phyloP scores from a whole-genome alignment of 2,329 filamentous ascomycete species.

The Fusarium haematococcum region DNA sequence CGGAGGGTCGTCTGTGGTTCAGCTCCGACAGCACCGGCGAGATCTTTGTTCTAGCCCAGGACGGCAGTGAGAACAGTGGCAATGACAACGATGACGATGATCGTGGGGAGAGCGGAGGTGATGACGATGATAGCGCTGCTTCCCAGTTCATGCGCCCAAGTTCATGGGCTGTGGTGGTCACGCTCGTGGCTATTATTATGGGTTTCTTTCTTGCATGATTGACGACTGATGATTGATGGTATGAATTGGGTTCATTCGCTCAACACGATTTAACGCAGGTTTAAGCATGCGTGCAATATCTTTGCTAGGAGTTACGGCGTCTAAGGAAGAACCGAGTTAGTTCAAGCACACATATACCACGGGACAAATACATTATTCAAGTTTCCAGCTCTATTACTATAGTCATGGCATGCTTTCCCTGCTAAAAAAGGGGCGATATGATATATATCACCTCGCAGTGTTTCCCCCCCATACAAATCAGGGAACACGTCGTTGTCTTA shows the following conservation, averaged over 20 bases:
- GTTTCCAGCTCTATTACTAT: slow-evolving; percentile 20
- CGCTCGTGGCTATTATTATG: slow-evolving; percentile 43
- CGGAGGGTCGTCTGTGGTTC: slow-evolving; percentile 69
- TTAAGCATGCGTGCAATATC: neutral
- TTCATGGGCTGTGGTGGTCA: slow-evolving; percentile 39
- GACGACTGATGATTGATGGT: neutral
- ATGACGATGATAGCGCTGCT: slow-evolving; percentile 34
- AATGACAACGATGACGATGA: neutral
- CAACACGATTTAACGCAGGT: neutral
- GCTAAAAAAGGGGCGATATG: neutral
- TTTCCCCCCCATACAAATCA: neutral
- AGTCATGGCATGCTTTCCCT: slow-evolving; percentile 5
- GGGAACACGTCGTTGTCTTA: neutral
- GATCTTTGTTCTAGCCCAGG: slow-evolving; percentile 65
- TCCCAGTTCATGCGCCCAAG: slow-evolving; percentile 35
- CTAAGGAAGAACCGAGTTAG: neutral
- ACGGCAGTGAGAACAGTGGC: slow-evolving; percentile 9
- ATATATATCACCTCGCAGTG: neutral
- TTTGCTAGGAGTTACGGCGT: neutral
- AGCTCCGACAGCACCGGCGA: slow-evolving; percentile 73
- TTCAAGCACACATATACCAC: slow-evolving; percentile 2
- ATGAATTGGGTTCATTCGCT: neutral
- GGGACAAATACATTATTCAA: slow-evolving; percentile 13
- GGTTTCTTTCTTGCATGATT: slow-evolving; percentile 46
- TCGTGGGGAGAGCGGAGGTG: slow-evolving; percentile 9